These are phyloP conservation scores for Clonostachys byssicola DNA, from an alignment of 2,329 filamentous ascomycete genomes.

Conservation along the genomic window DNA sequence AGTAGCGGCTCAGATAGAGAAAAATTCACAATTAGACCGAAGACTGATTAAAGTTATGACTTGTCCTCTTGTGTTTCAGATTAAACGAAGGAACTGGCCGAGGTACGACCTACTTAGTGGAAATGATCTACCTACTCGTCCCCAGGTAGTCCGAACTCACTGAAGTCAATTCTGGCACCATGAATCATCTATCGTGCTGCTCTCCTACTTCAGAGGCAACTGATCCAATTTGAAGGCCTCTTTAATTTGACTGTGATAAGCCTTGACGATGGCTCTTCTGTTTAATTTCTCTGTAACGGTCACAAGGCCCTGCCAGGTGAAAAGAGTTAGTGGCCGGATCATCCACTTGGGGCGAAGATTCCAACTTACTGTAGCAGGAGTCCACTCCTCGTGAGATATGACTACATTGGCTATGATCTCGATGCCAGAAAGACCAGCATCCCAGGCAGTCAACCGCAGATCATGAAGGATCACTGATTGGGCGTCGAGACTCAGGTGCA, in stretches of 20 bases:
- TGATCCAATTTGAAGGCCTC: constrained; percentile 21
- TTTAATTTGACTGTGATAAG: constrained; percentile 46
- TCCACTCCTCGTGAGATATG: constrained; percentile 83
- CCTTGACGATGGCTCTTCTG: constrained; percentile 43
- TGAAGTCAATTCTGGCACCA: too few relatives aligned
- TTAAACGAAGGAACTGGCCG: too few relatives aligned
- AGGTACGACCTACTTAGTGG: too few relatives aligned
- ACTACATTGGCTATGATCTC: constrained; percentile 76
- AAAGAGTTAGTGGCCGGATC: neutral
- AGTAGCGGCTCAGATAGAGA: too few relatives aligned
- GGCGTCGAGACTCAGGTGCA: constrained; percentile 65
- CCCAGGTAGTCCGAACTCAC: too few relatives aligned
- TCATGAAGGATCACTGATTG: constrained; percentile 61
- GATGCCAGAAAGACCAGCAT: constrained; percentile 62
- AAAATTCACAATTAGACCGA: too few relatives aligned
- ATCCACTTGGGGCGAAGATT: neutral
- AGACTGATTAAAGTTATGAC: too few relatives aligned
- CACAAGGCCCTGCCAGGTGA: constrained; percentile 42
- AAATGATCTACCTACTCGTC: too few relatives aligned
- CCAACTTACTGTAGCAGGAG: constrained; percentile 70
- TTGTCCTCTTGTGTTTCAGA: too few relatives aligned
- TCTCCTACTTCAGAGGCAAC: too few relatives aligned
- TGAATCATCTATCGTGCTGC: too few relatives aligned
- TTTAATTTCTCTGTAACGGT: constrained; percentile 60
- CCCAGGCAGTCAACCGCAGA: constrained; percentile 59